Evolutionary conservation across 768 basidiomycete species (phyloP), one percentile per base, ranked within the genome.

Genomic region (Calvatia gigantea): DNA sequence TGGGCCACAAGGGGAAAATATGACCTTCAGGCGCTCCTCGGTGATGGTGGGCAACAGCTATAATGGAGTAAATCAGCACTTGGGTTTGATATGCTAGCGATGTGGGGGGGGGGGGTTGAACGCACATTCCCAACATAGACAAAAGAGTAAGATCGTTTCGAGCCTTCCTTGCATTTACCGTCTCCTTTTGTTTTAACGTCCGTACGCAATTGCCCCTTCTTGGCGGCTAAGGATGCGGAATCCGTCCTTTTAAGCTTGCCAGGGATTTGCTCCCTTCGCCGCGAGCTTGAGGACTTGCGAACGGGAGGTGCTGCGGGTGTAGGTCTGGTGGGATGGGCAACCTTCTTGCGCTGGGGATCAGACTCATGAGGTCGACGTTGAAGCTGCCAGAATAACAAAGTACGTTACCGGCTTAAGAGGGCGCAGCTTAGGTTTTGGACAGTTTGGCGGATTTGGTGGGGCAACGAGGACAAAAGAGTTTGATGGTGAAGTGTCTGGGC

Each of bases 41-140:
- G 66, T 72, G 45, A 77, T 72, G 2, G 65, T 60, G 8, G 74
- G 68, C 39, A 70, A 63, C 28, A 77, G 45, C 73, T 76, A 57
- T 55, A 44, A 51, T 33, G 12, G 42, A 54, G 31, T 19, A 41
- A 12, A 38, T 32, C 39, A 53, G 19, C 17, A 12, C n/a, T n/a
- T n/a, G 23, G 55, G 60, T 19, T 9, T 51, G 29, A 51, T n/a
- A n/a, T n/a, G n/a, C n/a, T n/a, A n/a, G n/a, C n/a, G 6, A 21
- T 43, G 42, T 50, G 6, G 23, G 5, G 4, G 11, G 15, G 29
- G 15, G 33, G 32, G 17, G 32, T 47, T 21, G 9, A 12, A 71
- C 83, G 58, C 61, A 87, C 87, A 63, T 87, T 87, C 37, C 87
- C 86, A 17, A 86, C 80, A 60, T 73, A 87, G 21, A 82, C 74